phyloP scores from a whole-genome alignment of 2,329 filamentous ascomycete genomes.

The Paecilomyces dactylethromorphus region DNA sequence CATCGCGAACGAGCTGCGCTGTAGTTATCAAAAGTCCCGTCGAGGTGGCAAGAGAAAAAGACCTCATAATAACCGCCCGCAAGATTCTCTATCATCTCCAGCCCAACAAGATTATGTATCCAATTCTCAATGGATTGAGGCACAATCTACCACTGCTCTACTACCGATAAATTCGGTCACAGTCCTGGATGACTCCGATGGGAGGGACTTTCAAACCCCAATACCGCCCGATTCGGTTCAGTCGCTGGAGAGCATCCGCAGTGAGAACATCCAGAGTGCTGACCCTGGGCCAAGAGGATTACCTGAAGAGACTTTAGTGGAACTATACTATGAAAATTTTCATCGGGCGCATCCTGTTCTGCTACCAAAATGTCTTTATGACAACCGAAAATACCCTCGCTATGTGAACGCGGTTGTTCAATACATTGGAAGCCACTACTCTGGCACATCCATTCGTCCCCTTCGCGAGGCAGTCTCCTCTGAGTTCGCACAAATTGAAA shows the following conservation, averaged over 20 bases:
- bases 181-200: too few relatives aligned
- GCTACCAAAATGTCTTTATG: conserved; percentile 3
- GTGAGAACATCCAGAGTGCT: neutral
- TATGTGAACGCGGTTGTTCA: conserved; percentile 3
- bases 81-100: too few relatives aligned
- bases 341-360: conserved; percentile 4
- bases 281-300: neutral
- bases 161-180: too few relatives aligned
- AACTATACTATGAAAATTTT: conserved; percentile 7
- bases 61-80: neutral
- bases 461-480: neutral
- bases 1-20: neutral
- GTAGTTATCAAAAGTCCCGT: conserved; percentile 4
- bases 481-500: too few relatives aligned
- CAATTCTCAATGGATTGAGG: conserved; percentile 1
- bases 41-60: conserved; percentile 5
- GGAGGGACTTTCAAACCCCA: too few relatives aligned
- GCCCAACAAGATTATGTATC: neutral
- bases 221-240: too few relatives aligned
- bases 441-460: too few relatives aligned
- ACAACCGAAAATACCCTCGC: conserved; percentile 3
- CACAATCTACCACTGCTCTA: too few relatives aligned
- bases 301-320: conserved; percentile 1
- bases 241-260: too few relatives aligned
- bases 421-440: conserved; percentile 6